These are phyloP conservation scores for Leishmania gerbilli DNA, from an alignment of 208 protist genomes.

Conservation along the genomic window DNA sequence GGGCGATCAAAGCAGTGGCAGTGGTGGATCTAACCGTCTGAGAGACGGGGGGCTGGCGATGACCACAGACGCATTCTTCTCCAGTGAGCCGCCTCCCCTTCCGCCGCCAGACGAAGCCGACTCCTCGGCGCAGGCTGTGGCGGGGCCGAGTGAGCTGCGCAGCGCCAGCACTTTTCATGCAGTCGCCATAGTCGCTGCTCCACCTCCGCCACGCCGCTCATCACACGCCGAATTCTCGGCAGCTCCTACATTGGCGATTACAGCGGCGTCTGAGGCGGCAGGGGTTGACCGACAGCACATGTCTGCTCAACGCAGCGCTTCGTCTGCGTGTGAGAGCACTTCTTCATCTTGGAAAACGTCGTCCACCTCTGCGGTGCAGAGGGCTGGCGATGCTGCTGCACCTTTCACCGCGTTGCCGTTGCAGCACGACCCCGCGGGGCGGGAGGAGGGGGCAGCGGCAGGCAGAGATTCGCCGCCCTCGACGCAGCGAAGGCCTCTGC, in stretches of 20 bases:
- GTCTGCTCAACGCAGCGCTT: not conserved
- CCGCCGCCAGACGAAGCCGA: constrained; percentile 11
- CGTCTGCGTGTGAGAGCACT: not conserved
- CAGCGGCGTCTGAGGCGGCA: constrained; percentile 7
- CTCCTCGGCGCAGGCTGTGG: not conserved
- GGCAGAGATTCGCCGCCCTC: not conserved
- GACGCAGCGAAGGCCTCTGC: not conserved
- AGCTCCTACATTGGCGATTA: not conserved
- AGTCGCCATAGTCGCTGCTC: not conserved
- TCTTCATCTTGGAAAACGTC: not conserved
- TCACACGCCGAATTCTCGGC: not conserved
- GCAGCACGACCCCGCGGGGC: not conserved
- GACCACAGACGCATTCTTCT: not conserved
- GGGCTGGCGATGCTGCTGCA: not conserved
- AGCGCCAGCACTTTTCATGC: not conserved
- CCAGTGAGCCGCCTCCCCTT: constrained; percentile 26
- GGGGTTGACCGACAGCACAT: not conserved
- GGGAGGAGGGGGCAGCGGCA: not conserved
- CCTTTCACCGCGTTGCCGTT: not conserved
- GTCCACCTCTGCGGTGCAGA: not conserved
- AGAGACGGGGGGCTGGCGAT: not conserved
- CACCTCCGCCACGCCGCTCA: not conserved
- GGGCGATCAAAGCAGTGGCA: not conserved
- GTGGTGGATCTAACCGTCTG: not conserved
- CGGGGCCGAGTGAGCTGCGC: not conserved